Base-by-base conservation (phyloP, 805 yeast species). In the Wickerhamiella nectarea region DNA sequence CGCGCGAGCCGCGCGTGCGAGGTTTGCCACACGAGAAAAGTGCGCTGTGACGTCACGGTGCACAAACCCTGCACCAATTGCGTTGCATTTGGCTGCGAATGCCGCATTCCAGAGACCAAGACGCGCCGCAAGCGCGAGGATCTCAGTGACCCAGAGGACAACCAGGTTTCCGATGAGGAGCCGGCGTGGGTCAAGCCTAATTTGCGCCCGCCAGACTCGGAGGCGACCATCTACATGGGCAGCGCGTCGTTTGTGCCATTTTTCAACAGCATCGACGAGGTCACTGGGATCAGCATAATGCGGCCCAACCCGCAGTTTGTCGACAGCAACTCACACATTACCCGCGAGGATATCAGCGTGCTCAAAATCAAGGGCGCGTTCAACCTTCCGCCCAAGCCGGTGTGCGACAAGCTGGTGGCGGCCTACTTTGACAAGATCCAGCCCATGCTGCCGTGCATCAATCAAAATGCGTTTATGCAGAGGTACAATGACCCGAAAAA, bases 11-110 rank as follows among this genome's bases (percentile, higher is more conserved):
- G 83, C 38, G 89, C 87, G 2, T 80, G 91, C 56, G 70, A 74
- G 34, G 80, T 80, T n/a, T 82, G 91, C 55, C 76, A 84, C 44
- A 71, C 78, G 6, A 66, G 91, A 28, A 81, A 81, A 53, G 91
- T 81, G n/a, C 71, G 86, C 28, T 81, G 93, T 61, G 66, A 62
- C 46, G 65, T 62, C 46, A 79, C 67, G 11, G 57, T 59, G 26
- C 70, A 64, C 44, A 65, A 67, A 54, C 81, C 80, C 0, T 76
- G 82, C 53, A 71, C 86, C 25, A 80, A 80, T 58, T 80, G 89
- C 56, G 66, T 72, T 28, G 77, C 80, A 3, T 80, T 78, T 58
- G 78, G 80, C 6, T 72, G 83, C 53, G 83, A 76, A 41, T 83
- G 87, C 62, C 64, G 66, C 26, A 67, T 80, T 41, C 87, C 86